These are phyloP conservation scores for Vanrija sp. DNA, from an alignment of 1,284 basidiomycete genomes.

Conservation along the genomic window DNA sequence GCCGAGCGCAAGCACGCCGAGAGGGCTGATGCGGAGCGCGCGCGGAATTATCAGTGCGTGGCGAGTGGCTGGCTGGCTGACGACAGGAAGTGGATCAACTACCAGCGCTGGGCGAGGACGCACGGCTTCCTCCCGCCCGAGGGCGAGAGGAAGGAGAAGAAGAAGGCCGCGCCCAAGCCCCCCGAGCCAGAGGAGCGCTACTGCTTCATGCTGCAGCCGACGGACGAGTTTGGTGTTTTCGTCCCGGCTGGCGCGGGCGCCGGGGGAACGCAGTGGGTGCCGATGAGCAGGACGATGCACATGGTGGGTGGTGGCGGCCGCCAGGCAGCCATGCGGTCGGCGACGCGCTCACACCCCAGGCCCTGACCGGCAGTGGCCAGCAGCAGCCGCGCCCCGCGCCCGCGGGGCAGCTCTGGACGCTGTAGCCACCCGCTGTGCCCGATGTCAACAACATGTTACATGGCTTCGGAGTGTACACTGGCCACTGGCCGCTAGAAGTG, in stretches of 20 bases:
- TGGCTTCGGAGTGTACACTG: neutral
- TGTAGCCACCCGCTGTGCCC: neutral
- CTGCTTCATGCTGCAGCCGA: neutral
- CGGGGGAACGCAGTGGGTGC: constrained; percentile 17
- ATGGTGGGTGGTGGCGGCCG: neutral
- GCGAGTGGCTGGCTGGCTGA: neutral
- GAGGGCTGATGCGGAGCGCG: constrained; percentile 12
- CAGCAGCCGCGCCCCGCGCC: neutral
- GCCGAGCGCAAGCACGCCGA: constrained; percentile 10
- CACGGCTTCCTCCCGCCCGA: neutral
- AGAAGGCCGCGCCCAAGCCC: constrained; percentile 15
- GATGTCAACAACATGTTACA: too few species aligned
- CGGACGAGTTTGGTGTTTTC: neutral
- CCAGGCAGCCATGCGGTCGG: neutral
- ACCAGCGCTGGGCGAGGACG: neutral
- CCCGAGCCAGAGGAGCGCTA: constrained; percentile 6
- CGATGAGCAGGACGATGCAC: constrained; percentile 35
- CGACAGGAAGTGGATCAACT: neutral
- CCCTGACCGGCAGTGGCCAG: neutral
- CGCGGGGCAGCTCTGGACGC: neutral
- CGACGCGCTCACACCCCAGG: neutral
- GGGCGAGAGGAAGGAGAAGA: constrained; percentile 6
- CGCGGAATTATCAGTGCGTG: constrained; percentile 1
- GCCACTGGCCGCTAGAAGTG: neutral
- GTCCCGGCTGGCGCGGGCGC: neutral